These are phyloP conservation scores for Trichoderma hamatum DNA, from an alignment of 2,329 filamentous ascomycete species.

Conservation along the genomic window DNA sequence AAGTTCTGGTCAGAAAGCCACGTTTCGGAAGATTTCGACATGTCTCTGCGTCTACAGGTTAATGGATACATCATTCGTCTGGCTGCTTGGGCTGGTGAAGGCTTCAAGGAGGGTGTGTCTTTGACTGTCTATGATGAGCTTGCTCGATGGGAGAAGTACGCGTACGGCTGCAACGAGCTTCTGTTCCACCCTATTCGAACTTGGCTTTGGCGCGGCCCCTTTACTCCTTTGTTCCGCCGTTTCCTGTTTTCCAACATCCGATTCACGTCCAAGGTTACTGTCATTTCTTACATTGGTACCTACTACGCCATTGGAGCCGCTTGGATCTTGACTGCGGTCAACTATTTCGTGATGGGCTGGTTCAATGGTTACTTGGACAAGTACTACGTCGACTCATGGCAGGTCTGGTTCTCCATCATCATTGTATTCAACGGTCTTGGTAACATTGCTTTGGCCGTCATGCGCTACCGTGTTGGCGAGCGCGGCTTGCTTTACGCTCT, in stretches of 20 bases:
- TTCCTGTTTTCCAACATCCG: slow-evolving; percentile 76
- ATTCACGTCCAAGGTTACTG: slow-evolving; percentile 74
- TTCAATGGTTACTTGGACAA: slow-evolving; percentile 77
- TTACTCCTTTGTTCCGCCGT: slow-evolving; percentile 75
- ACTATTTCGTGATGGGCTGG: slow-evolving; percentile 78
- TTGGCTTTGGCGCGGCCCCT: slow-evolving; percentile 74
- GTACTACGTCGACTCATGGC: slow-evolving; percentile 78
- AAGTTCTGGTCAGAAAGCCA: slow-evolving; percentile 83
- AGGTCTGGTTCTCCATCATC: slow-evolving; percentile 79
- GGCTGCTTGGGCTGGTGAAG: slow-evolving; percentile 72
- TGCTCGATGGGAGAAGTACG: slow-evolving; percentile 85
- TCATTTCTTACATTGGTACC: slow-evolving; percentile 76
- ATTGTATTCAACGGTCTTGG: slow-evolving; percentile 77
- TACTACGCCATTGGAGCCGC: slow-evolving; percentile 79
- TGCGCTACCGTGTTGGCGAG: slow-evolving; percentile 73
- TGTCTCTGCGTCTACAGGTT: slow-evolving; percentile 75
- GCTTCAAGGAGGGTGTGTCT: slow-evolving; percentile 82
- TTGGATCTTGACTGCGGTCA: slow-evolving; percentile 72
- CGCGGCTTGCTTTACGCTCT: slow-evolving; percentile 59
- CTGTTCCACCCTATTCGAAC: slow-evolving; percentile 76
- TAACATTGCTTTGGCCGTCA: slow-evolving; percentile 70
- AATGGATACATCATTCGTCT: slow-evolving; percentile 73
- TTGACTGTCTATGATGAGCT: slow-evolving; percentile 84
- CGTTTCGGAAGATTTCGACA: slow-evolving; percentile 81
- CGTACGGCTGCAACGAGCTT: slow-evolving; percentile 81